Conservation (phyloP, 73 alveolate species). For the Paramecium tetraurelia region DNA sequence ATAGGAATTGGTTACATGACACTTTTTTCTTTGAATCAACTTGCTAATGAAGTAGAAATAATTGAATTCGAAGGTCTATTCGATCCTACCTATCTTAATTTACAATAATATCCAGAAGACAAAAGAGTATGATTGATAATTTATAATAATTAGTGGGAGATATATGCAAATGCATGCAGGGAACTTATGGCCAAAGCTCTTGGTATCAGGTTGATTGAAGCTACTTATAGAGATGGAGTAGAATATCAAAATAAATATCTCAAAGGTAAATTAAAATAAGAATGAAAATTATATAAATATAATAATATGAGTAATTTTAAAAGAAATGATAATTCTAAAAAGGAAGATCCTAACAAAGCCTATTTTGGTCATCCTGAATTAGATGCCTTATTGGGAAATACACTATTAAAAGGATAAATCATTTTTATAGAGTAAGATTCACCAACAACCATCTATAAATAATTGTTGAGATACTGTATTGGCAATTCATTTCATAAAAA, state of each 20-base stretch:
- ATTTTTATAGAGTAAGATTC: not conserved
- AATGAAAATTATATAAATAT: not conserved
- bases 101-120: slow-evolving; percentile 3
- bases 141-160: not conserved
- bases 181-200: slow-evolving; percentile 3
- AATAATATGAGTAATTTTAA: slow-evolving; percentile 23
- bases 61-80: slow-evolving; percentile 51
- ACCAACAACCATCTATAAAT: slow-evolving; percentile 32
- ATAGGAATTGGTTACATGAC: not conserved
- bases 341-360: slow-evolving; percentile 32
- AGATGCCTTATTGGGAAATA: not conserved
- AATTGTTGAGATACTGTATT: not conserved
- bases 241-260: not conserved
- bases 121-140: not conserved
- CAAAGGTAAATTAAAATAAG: not conserved
- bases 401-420: slow-evolving; percentile 2
- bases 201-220: not conserved
- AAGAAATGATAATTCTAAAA: not conserved
- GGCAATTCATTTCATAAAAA: slow-evolving; percentile 16
- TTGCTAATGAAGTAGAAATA: slow-evolving; percentile 20
- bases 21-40: not conserved
- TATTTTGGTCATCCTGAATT: slow-evolving; percentile 38
- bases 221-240: slow-evolving; percentile 45
- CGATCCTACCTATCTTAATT: slow-evolving; percentile 15
- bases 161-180: slow-evolving; percentile 35